phyloP scores from a whole-genome alignment of 345 rosid species.

The Eucalyptus guilfoylei region DNA sequence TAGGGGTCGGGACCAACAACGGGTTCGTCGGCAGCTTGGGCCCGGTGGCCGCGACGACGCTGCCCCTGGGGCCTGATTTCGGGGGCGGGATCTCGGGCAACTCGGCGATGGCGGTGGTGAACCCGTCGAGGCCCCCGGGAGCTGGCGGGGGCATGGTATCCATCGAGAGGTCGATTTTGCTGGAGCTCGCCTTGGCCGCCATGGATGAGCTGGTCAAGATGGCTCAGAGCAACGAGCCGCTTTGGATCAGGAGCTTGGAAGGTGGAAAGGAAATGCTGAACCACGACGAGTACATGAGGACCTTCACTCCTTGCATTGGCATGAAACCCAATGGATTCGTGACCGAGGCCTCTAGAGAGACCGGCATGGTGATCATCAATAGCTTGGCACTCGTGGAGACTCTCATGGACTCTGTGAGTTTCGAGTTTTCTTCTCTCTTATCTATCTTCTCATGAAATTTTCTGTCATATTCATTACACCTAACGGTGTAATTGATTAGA shows the following conservation, averaged over 20 bases:
- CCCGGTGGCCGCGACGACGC: conserved; percentile 21
- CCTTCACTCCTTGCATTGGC: conserved; percentile 53
- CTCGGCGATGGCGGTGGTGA: conserved; percentile 19
- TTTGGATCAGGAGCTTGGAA: conserved; percentile 60
- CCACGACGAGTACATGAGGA: conserved; percentile 55
- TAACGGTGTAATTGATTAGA: background rate
- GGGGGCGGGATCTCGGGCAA: conserved; percentile 31
- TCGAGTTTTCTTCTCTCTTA: background rate
- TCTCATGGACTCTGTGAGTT: conserved; percentile 80
- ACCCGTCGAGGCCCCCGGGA: conserved; percentile 11
- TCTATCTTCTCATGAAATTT: background rate
- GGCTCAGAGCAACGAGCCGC: conserved; percentile 71
- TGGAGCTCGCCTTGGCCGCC: conserved; percentile 76
- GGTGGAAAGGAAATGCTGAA: conserved; percentile 55
- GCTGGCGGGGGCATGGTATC: conserved; percentile 45
- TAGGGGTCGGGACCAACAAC: conserved; percentile 60
- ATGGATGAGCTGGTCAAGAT: conserved; percentile 84
- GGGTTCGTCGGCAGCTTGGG: conserved; percentile 31
- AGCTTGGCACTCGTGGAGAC: conserved; percentile 88
- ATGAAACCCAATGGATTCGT: conserved; percentile 62
- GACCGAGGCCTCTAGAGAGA: conserved; percentile 75
- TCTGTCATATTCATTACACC: background rate
- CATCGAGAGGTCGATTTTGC: conserved; percentile 52
- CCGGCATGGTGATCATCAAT: conserved; percentile 78
- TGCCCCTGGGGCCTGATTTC: conserved; percentile 41